Evolutionary conservation across 1,139 yeast genomes (phyloP), one percentile per base, ranked within the genome.

Genomic region (Nakaseomyces nivariensis): DNA sequence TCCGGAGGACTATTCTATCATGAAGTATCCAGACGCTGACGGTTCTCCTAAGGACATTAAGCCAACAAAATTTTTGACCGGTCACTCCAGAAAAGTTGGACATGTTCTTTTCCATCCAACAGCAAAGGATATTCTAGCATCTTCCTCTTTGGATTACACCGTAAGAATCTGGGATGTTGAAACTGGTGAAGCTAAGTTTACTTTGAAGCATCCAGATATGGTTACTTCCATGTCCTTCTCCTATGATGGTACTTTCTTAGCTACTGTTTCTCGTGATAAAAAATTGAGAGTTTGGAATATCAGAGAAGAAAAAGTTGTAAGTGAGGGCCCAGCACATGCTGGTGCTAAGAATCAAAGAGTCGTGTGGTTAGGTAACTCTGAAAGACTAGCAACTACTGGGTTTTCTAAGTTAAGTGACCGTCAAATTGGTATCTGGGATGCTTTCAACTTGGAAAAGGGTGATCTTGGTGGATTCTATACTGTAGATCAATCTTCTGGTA

Each of bases 81-180:
- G 97, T n/a, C 98, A 92, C 66, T 75, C 83, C 46, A 79, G 95
- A 63, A 92, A 92, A 67, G 96, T 92, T 36, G 97, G 97, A n/a
- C 96, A 88, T 62, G 82, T 94, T 37, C 75, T 77, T 56, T 92
- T 78, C 72, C 96, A 89, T 65, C 98, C 98, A 5, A 79, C 85
- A 48, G 97, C 96, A 31, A 77, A 78, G 58, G 78, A 88, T 66
- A 82, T 92, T 17, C 73, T 94, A 52, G 97, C 96, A 1, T 85
- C 96, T 2, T 79, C 95, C 10, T 87, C 97, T 0, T 77, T 87
- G 63, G 98, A 92, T 68, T 86, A 88, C 68, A 77, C 95, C 1
- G 88, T 92, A 54, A 92, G 87, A 67, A 70, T 92, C 48, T 92
- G 98, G 97, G 82, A 92, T 65, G 70, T 88, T 51, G 86, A 79